Conservation (phyloP, 2,329 filamentous ascomycete species). For the Tolypocladium tropicale region DNA sequence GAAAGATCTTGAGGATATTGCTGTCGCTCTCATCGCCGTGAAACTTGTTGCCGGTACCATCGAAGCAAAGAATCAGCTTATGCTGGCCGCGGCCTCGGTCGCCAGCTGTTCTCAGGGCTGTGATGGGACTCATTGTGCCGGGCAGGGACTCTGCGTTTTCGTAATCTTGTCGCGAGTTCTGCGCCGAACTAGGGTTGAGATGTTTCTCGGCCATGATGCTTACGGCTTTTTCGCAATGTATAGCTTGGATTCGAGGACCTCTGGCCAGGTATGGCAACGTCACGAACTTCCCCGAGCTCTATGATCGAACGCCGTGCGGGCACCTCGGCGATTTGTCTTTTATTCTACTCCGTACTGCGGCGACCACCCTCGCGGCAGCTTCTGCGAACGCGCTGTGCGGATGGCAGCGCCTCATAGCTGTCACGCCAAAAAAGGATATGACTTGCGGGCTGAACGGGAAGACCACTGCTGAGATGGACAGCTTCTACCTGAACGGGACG, state of each 20-base stretch:
- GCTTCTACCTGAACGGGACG: neutral
- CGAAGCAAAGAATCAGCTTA: conserved; percentile 52
- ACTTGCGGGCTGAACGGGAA: neutral
- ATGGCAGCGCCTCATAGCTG: neutral
- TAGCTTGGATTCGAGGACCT: no score
- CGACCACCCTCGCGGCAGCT: neutral
- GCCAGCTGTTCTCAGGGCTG: conserved; percentile 4
- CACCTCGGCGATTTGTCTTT: neutral
- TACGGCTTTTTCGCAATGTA: neutral
- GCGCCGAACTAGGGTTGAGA: conserved; percentile 7
- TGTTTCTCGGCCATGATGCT: conserved; percentile 2
- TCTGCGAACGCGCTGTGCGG: no score
- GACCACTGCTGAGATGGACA: neutral
- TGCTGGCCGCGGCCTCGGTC: conserved; percentile 11
- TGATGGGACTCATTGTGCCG: conserved; percentile 4
- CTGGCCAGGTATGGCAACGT: neutral
- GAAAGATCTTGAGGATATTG: conserved; percentile 61
- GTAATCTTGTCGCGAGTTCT: neutral
- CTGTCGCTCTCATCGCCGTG: conserved; percentile 52
- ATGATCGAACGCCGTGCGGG: neutral
- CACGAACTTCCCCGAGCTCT: no score
- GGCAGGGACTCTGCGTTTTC: neutral
- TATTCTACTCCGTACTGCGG: neutral
- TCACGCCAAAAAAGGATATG: neutral
- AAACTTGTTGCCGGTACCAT: conserved; percentile 55